Base-by-base conservation (phyloP, 257 asterid species). In the Handroanthus guayacan region DNA sequence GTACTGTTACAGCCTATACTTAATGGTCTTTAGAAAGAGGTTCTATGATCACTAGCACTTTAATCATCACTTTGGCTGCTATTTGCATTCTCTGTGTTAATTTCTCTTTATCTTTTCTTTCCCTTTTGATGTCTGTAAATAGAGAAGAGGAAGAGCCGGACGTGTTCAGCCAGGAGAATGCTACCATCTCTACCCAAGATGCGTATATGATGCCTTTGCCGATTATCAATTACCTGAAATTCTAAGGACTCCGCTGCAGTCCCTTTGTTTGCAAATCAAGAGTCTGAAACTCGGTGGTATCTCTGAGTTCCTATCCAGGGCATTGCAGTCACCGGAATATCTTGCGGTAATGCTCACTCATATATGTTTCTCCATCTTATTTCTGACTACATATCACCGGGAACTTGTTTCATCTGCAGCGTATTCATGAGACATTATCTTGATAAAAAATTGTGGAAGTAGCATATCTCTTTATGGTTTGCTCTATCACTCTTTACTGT, bases 61-160 rank as follows among this genome's bases (percentile, higher is more conserved):
- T 44, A 64, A n/a, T 45, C n/a, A 43, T 71, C 39, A 62, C 62
- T 31, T 34, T 17, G 14, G 45, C 57, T 69, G 54, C 44, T 43
- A 51, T 74, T 74, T 36, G 34, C 63, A n/a, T 52, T 80, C 47
- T 66, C 5, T 61, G 74, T 67, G 5, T 20, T 80, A 75, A 76
- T 60, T 71, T 41, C 44, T 67, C 31, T 18, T 72, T 78, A 10
- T 75, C 70, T 55, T 25, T 25, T 51, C 76, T 71, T 18, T 74
- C 55, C 6, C 4, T 18, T 57, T 73, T 79, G 77, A 65, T 80
- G 75, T 79, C 75, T 71, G 58, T 75, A 39, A 79, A 85, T 75
- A 94, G 99, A 89, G 99, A 88, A 89, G 94, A 89, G 99, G 99
- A 88, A 89, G 99, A 83, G 98, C 99, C 31, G 99, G 99, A 50